phyloP scores from a whole-genome alignment of 371 early-diverging fungal genomes.

The Mortierella sp. region DNA sequence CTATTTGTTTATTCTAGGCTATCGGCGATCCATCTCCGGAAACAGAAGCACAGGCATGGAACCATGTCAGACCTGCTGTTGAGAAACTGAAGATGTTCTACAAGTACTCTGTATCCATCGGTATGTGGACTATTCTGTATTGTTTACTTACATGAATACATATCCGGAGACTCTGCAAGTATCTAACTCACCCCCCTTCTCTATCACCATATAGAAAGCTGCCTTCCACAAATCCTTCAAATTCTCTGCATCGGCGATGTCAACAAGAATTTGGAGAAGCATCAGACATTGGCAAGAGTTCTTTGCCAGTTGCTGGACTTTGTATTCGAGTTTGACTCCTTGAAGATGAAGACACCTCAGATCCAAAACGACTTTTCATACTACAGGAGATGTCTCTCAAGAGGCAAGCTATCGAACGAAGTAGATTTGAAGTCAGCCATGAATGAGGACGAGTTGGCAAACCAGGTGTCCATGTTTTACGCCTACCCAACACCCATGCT shows the following conservation, averaged over 20 bases:
- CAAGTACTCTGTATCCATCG: conserved; percentile 77
- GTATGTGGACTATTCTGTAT: conserved; percentile 54
- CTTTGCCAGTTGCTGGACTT: conserved; percentile 88
- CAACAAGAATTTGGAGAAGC: conserved; percentile 72
- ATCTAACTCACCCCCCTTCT: too few relatives aligned
- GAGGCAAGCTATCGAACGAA: conserved; percentile 74
- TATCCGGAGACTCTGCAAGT: too few relatives aligned
- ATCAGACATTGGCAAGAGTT: conserved; percentile 81
- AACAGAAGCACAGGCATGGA: conserved; percentile 90
- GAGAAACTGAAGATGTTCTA: conserved; percentile 82
- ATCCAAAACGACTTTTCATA: conserved; percentile 97
- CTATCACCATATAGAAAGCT: conserved; percentile 64
- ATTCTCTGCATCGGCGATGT: conserved; percentile 81
- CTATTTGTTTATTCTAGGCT: conserved; percentile 63
- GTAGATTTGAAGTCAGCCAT: conserved; percentile 72
- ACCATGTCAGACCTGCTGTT: conserved; percentile 84
- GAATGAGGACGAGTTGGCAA: conserved; percentile 89
- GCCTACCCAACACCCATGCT: conserved; percentile 96
- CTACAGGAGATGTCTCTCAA: conserved; percentile 90
- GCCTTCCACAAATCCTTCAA: conserved; percentile 79
- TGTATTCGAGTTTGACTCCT: conserved; percentile 88
- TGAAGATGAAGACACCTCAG: conserved; percentile 94
- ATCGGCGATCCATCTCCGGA: conserved; percentile 85
- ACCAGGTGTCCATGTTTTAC: conserved; percentile 93
- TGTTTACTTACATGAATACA: background rate